Percentiles rank a stretch among this genome's conserved stretches.
Conservation (phyloP, 2,329 filamentous ascomycete species). For the Penicillium corylophilum region DNA sequence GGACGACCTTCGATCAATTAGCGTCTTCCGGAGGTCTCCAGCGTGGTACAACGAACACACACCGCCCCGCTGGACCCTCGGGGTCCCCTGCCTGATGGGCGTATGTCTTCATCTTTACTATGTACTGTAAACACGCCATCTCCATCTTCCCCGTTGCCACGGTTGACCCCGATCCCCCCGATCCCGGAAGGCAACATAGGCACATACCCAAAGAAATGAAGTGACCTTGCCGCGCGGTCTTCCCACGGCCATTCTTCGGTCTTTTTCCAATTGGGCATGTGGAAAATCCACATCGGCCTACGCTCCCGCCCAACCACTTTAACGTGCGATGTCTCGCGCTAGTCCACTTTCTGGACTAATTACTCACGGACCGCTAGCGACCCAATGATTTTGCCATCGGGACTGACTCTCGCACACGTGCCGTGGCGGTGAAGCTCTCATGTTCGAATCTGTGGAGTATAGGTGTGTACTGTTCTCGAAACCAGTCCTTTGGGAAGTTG, state of each 20-base stretch:
- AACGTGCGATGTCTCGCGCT: not conserved
- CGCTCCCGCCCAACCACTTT: not conserved
- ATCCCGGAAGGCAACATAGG: not conserved
- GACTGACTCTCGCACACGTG: not conserved
- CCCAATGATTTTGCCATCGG: not conserved
- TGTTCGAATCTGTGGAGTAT: no score
- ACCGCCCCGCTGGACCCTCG: conserved; percentile 14
- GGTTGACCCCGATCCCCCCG: not conserved
- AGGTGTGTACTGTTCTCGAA: not conserved
- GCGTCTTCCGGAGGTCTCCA: conserved; percentile 15
- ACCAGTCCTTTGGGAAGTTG: not conserved
- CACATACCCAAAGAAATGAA: not conserved
- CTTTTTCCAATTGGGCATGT: conserved; percentile 7
- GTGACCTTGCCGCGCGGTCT: conserved; percentile 2
- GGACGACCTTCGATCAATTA: conserved; percentile 19
- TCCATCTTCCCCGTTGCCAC: not conserved
- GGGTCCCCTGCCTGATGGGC: not conserved
- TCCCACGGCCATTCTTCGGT: conserved; percentile 6
- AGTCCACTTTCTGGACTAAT: not conserved
- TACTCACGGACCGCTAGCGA: not conserved
- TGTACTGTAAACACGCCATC: not conserved
- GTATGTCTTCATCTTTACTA: no score
- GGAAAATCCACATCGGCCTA: conserved; percentile 1
- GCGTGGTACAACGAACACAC: conserved; percentile 4
- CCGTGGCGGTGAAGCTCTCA: no score